These are phyloP conservation scores for Litsea cubeba DNA, from an alignment of 164 flowering plant genomes.

Conservation along the genomic window DNA sequence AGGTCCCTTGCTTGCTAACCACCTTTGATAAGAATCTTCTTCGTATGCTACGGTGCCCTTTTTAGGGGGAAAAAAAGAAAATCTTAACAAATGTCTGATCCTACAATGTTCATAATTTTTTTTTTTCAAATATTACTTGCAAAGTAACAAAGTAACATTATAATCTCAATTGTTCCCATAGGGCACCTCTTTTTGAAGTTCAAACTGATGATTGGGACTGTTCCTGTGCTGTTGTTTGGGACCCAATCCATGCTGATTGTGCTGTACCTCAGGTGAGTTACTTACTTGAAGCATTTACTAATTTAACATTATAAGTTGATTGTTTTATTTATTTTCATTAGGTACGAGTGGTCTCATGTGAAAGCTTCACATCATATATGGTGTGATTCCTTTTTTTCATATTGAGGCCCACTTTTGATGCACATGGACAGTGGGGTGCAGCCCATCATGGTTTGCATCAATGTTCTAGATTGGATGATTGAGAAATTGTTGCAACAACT, in stretches of 20 bases:
- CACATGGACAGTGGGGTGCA: too few relatives aligned
- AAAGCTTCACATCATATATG: too few relatives aligned
- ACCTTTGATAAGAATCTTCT: too few relatives aligned
- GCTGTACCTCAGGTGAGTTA: conserved; percentile 85
- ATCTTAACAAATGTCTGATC: background rate
- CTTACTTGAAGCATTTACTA: background rate
- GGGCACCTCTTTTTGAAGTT: conserved; percentile 94
- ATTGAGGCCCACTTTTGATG: background rate
- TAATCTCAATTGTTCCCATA: conserved; percentile 15
- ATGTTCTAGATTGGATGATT: background rate
- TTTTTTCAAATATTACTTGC: background rate
- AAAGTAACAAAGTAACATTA: background rate
- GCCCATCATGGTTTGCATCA: too few relatives aligned
- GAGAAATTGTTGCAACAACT: background rate
- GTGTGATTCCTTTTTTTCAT: too few relatives aligned
- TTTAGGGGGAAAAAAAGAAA: too few relatives aligned
- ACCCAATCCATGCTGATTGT: conserved; percentile 90
- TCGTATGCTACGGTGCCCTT: too few relatives aligned
- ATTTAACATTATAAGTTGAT: background rate
- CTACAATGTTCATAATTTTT: background rate
- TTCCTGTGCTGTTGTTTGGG: conserved; percentile 73
- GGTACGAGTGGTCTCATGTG: background rate
- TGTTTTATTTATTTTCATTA: background rate
- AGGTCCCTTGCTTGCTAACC: too few relatives aligned
- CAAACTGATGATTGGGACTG: conserved; percentile 94